Conservation (phyloP, 208 protist species). For the Histomonas meleagridis region DNA sequence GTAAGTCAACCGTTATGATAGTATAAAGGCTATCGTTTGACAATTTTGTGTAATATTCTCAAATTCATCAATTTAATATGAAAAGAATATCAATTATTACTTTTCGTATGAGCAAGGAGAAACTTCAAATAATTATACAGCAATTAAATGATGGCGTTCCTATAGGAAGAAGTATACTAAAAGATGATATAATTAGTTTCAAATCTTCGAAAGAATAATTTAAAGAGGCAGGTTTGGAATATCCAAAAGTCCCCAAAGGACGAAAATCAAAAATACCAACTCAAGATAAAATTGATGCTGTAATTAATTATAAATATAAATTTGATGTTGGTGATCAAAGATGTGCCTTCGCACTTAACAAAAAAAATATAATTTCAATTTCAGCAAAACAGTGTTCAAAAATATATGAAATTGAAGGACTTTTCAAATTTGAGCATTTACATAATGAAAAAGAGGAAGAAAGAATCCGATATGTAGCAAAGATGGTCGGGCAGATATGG, state of each 20-base stretch:
- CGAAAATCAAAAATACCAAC: background rate
- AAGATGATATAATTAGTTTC: no score
- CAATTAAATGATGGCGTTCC: no score
- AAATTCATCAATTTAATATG: no score
- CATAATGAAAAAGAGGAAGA: background rate
- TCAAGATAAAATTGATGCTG: background rate
- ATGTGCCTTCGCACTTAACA: background rate
- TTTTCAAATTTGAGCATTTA: background rate
- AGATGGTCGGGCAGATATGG: background rate
- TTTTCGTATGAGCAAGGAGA: no score
- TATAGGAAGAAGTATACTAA: no score
- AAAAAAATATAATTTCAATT: background rate
- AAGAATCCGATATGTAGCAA: background rate
- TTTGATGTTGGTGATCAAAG: background rate
- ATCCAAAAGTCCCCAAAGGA: background rate
- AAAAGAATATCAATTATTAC: no score
- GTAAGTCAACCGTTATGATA: no score
- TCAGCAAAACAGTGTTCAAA: background rate
- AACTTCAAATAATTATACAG: no score
- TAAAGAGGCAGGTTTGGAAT: background rate
- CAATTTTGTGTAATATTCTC: no score
- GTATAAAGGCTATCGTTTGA: no score
- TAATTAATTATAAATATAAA: background rate
- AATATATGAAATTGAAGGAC: background rate
- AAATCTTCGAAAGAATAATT: background rate